These are phyloP conservation scores for Chaetomiaceae sp. DNA, from an alignment of 2,329 filamentous ascomycete species.

Conservation along the genomic window DNA sequence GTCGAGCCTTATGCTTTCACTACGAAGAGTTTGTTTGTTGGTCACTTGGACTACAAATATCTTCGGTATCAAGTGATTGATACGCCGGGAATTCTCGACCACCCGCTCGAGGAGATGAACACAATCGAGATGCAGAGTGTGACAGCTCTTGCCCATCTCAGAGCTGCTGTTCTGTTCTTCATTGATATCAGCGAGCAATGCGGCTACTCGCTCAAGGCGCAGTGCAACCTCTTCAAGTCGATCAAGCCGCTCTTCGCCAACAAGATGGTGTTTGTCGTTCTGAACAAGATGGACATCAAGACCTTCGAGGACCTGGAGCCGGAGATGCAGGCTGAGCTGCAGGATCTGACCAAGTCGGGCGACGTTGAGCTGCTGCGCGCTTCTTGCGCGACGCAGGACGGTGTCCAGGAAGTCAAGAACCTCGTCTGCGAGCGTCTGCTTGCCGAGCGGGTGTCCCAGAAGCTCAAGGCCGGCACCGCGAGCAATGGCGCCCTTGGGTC, in stretches of 20 bases:
- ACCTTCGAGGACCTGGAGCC: constrained; percentile 81
- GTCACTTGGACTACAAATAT: constrained; percentile 94
- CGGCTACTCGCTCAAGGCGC: constrained; percentile 86
- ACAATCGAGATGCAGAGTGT: constrained; percentile 99
- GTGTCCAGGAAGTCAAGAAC: constrained; percentile 92
- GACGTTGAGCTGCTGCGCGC: constrained; percentile 91
- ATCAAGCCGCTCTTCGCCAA: constrained; percentile 97
- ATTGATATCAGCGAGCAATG: constrained; percentile 67
- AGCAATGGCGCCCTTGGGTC: constrained; percentile 71
- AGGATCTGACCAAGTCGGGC: constrained; percentile 74
- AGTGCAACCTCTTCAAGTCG: constrained; percentile 92
- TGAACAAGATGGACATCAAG: constrained; percentile 97
- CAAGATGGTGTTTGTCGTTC: constrained; percentile 92
- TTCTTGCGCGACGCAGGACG: constrained; percentile 92
- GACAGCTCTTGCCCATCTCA: constrained; percentile 92
- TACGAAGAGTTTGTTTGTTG: constrained; percentile 94
- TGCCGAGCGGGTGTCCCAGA: constrained; percentile 89
- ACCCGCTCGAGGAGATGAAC: constrained; percentile 98
- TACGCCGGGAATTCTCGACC: constrained; percentile 96
- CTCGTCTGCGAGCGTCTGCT: constrained; percentile 89
- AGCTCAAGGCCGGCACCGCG: constrained; percentile 86
- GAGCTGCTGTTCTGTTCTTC: constrained; percentile 72
- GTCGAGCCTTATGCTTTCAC: constrained; percentile 98
- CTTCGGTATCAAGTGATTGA: constrained; percentile 70
- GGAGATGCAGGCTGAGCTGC: constrained; percentile 71